Evolutionary conservation across 352 stramenopile genomes (phyloP).

Genomic region (Globisporangium heterothallicum): DNA sequence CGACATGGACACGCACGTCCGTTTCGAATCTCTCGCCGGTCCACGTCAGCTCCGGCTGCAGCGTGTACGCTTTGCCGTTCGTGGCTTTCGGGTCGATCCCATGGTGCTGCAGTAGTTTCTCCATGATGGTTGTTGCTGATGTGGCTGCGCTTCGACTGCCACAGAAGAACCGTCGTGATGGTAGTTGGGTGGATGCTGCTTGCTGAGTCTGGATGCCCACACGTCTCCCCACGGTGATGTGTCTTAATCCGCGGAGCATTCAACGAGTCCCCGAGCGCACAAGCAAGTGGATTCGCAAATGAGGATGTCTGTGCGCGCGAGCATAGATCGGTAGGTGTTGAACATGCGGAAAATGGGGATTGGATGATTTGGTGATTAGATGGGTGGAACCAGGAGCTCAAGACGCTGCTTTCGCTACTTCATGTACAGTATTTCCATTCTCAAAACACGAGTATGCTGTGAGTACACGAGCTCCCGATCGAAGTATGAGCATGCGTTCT

Average conservation of each 20-base stretch:
- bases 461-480: too few species aligned
- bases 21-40: conserved; percentile 48
- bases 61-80: conserved; percentile 32
- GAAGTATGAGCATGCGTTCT: too few species aligned
- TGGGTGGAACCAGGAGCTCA: too few species aligned
- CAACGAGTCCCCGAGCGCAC: too few species aligned
- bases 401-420: too few species aligned
- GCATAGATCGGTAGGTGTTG: background rate
- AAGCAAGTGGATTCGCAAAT: background rate
- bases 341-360: background rate
- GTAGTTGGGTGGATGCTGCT: background rate
- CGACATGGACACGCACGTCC: conserved; percentile 47
- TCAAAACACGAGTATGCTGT: background rate
- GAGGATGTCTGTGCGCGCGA: background rate
- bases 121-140: conserved; percentile 13
- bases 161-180: background rate
- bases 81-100: conserved; percentile 1
- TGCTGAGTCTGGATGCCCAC: too few species aligned
- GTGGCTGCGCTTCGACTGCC: background rate
- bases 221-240: too few species aligned
- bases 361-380: conserved; percentile 14
- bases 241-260: background rate
- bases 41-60: conserved; percentile 66
- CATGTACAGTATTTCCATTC: background rate
- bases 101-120: conserved; percentile 16